A percentile compares a stretch with the other conserved stretches of the same genome.
These are phyloP conservation scores for Saprolegnia parasitica DNA, from an alignment of 352 stramenopile species.

Conservation along the genomic window DNA sequence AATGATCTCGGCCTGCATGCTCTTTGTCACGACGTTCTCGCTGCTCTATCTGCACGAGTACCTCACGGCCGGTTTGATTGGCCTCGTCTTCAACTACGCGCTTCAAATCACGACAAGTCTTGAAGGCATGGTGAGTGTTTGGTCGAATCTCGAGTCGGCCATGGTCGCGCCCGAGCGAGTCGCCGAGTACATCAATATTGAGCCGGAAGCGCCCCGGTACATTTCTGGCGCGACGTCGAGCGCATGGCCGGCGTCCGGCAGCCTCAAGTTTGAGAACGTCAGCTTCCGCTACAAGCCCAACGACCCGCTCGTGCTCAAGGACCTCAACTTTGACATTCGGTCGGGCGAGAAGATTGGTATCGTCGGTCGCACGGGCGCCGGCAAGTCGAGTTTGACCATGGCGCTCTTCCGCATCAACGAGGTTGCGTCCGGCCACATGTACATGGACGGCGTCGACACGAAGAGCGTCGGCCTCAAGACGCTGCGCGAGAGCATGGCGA, in stretches of 20 bases:
- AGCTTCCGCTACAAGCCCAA: constrained; percentile 87
- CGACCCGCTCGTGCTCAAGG: constrained; percentile 38
- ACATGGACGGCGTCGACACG: constrained; percentile 76
- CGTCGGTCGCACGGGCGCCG: constrained; percentile 68
- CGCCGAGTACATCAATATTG: constrained; percentile 40
- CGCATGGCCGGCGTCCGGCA: constrained; percentile 83
- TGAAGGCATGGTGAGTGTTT: constrained; percentile 82
- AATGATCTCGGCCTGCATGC: constrained; percentile 37
- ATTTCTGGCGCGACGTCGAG: constrained; percentile 37
- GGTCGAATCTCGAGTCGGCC: constrained; percentile 50
- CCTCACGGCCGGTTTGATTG: constrained; percentile 67
- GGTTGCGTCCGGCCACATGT: constrained; percentile 57
- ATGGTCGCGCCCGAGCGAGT: constrained; percentile 50
- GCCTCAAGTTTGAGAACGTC: constrained; percentile 87
- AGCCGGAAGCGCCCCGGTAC: constrained; percentile 35
- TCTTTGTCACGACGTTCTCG: constrained; percentile 34
- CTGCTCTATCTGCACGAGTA: constrained; percentile 44
- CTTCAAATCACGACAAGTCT: constrained; percentile 80
- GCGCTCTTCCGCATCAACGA: constrained; percentile 80
- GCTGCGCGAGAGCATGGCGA: constrained; percentile 49
- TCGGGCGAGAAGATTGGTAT: constrained; percentile 65
- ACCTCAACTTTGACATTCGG: constrained; percentile 46
- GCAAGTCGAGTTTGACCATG: constrained; percentile 72
- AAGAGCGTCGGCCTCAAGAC: constrained; percentile 51
- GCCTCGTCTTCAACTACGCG: constrained; percentile 84